Evolutionary conservation across 805 yeast genomes (phyloP).

Genomic region (Jamesozyma lodderae): DNA sequence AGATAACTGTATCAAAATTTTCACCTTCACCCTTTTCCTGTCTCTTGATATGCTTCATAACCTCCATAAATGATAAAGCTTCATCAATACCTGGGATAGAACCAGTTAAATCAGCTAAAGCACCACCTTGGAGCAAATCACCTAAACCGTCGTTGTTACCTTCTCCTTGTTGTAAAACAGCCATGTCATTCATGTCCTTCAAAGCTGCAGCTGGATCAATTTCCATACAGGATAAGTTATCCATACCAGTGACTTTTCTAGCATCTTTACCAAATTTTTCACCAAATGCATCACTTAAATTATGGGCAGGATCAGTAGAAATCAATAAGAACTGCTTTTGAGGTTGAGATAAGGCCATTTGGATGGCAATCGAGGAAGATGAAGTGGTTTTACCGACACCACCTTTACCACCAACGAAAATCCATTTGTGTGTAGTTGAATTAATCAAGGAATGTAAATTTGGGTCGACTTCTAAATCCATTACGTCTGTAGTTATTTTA

Average conservation of each 20-base stretch:
- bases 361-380: constrained; percentile 90
- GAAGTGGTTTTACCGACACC: constrained; percentile 99
- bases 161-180: constrained; percentile 34
- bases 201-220: constrained; percentile 93
- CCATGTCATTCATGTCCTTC: constrained; percentile 67
- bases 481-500: constrained; percentile 2
- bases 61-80: constrained; percentile 96
- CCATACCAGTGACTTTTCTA: constrained; percentile 79
- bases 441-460: constrained; percentile 59
- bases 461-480: constrained; percentile 62
- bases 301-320: constrained; percentile 98
- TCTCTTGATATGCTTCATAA: constrained; percentile 86
- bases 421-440: constrained; percentile 77
- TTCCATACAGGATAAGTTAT: constrained; percentile 93
- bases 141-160: constrained; percentile 31
- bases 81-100: constrained; percentile 98
- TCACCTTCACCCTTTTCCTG: constrained; percentile 40
- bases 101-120: constrained; percentile 72
- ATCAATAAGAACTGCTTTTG: constrained; percentile 73
- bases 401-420: constrained; percentile 98
- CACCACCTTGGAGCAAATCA: constrained; percentile 31
- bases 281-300: constrained; percentile 94
- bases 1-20: constrained; percentile 78
- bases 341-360: constrained; percentile 78
- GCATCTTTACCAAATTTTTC: constrained; percentile 98